Evolutionary conservation across 164 flowering plant genomes (phyloP), one percentile per base, ranked within the genome.

Genomic region (Chloranthus sessilifolius): DNA sequence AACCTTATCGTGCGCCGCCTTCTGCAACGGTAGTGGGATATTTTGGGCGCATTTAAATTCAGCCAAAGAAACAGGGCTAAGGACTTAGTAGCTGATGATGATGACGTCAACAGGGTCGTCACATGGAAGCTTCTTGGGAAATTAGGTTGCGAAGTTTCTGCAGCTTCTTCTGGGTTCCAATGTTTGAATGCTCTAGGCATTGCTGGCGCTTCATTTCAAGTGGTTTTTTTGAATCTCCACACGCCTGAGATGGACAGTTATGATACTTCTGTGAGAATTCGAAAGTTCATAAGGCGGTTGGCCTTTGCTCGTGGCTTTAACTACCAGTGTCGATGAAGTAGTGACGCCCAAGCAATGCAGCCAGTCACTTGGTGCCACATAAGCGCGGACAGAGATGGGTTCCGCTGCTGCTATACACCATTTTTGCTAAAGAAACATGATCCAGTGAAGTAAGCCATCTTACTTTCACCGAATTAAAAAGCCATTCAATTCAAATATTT

Each of bases 221-320:
- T 86, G 1, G 68, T 83, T 27, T 47, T 89, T 26, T 41, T 89
- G 58, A 90, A 89, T 60, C 79, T 89, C 47, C 81, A 86, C 30
- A 63, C 82, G 84, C 74, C 79, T 0, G 95, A 80, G 44, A 50
- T 81, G 50, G 90, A 89, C 57, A 95, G 95, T 0, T 86, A 70
- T 56, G 95, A 86, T 59, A 83, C 80, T 27, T 79, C 84, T 24
- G 50, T 37, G 45, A 74, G 76, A 43, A 78, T 89, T 23, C 59
- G 84, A 49, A 81, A 83, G 57, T 75, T 69, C 46, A 23, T 69
- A 0, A 82, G 77, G 72, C 3, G 63, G 46, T 50, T 81, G 85
- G 81, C 95, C 91, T 0, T 35, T 82, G 64, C 74, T 88, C 35
- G 43, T 88, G 22, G 95, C 77, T 19, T 37, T 79, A 34, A 74